Base-by-base conservation (phyloP, 2,329 filamentous ascomycete species). In the Gaeumannomyces sp. region DNA sequence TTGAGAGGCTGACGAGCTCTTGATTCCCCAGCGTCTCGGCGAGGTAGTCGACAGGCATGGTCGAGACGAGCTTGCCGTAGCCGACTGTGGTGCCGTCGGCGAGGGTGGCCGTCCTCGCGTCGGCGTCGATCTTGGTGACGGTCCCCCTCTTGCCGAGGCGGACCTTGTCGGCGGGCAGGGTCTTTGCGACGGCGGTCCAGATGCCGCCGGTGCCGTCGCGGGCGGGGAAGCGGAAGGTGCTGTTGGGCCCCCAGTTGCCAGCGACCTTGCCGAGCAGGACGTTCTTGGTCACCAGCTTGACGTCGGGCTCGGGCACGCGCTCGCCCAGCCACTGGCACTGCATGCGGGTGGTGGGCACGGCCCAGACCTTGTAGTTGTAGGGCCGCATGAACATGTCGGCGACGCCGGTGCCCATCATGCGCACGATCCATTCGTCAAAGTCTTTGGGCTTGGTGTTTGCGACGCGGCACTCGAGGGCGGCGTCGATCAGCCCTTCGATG, bases 361-460 rank as follows among this genome's bases (percentile, higher is more conserved):
- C 95, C 95, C 95, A 99, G 76, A 99, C 95, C 83, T 99, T 99
- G 89, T 89, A 99, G 87, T 99, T 99, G 86, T 99, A 99, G 64
- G 95, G 95, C 73, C 95, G 86, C 95, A 99, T 99, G 86, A 99
- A 99, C 72, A 94, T 85, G 77, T 99, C 88, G 70, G 93, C 94
- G 73, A 99, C 85, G 72, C 94, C 94, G 72, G 86, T 82, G 73
- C 95, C 95, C 81, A 90, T 93, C 83, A 90, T 96, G 73, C 95
- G 89, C 72, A 98, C 77, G 74, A 98, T 98, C 93, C 93, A 98
- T 83, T 99, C 93, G 75, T 99, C 95, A 73, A 99, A 99, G 82
- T 96, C 85, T 83, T 93, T 90, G 72, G 95, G 95, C 85, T 98
- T 98, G 70, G 88, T 92, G 81, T 87, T 94, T 74, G 92, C 83